Evolutionary conservation across 768 basidiomycete species (phyloP).

Genomic region (Psilocybe sp.): DNA sequence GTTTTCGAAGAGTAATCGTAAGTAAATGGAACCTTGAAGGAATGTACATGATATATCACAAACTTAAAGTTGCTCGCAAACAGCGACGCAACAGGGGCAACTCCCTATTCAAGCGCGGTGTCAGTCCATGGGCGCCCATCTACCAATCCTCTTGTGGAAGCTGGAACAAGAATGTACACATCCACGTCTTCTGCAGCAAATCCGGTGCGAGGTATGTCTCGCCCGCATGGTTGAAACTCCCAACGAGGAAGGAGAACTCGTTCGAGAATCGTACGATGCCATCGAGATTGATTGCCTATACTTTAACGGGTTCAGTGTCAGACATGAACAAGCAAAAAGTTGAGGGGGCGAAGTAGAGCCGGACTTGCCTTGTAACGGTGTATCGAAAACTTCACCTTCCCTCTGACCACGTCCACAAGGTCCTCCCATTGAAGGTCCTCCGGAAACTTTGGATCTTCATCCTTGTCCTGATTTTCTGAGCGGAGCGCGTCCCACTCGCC

Average conservation of each 20-base stretch:
- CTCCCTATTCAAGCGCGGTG: too few species aligned
- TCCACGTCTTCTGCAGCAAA: conserved; percentile 68
- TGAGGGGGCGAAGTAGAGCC: background rate
- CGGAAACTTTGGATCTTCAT: conserved; percentile 41
- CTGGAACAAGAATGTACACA: conserved; percentile 17
- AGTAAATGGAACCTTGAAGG: too few species aligned
- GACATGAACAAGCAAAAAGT: background rate
- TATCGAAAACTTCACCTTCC: conserved; percentile 59
- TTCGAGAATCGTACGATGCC: conserved; percentile 68
- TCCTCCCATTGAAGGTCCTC: conserved; percentile 69
- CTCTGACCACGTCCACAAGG: conserved; percentile 67
- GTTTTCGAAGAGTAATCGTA: too few species aligned
- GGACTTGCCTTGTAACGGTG: conserved; percentile 40
- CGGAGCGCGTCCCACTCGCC: conserved; percentile 42
- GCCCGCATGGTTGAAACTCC: conserved; percentile 77
- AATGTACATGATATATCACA: too few species aligned
- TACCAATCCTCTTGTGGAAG: too few species aligned
- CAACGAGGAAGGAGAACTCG: conserved; percentile 76
- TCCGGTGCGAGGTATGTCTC: conserved; percentile 80
- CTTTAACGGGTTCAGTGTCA: background rate
- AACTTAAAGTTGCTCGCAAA: too few species aligned
- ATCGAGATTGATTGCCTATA: conserved; percentile 63
- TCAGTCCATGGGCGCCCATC: too few species aligned
- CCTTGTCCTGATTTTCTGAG: background rate
- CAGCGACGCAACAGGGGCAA: too few species aligned